Base-by-base conservation (phyloP, 108 stramenopile species). In the Cyclostephanos invisitatus region DNA sequence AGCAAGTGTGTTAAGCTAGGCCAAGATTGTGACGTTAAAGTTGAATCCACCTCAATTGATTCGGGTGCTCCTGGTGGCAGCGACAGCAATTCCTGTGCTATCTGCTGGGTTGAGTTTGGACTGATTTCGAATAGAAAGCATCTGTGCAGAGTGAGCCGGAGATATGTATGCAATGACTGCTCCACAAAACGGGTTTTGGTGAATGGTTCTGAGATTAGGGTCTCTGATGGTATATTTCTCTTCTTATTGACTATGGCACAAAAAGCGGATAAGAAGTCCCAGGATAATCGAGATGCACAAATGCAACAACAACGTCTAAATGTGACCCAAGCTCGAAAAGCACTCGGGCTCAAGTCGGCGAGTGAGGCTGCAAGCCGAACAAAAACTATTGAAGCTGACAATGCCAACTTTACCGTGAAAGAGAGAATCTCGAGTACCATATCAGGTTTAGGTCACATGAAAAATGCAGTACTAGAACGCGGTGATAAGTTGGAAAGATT, bases 41-140 rank as follows among this genome's bases (percentile, higher is more conserved):
- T 66, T 35, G 55, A 59, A 42, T 71, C 70, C 32, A 47, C 71
- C 18, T 48, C 84, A 48, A 50, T 73, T 29, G 85, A 94, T 47
- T 87, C 84, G 9, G 47, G 61, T 28, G 83, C 67, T 29, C 83
- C 89, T 18, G 92, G 92, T 60, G 92, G 92, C 11, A 88, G 81
- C 36, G 84, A 89, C 59, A 81, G 80, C 15, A 85, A 80, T 37
- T 84, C 84, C 29, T 94, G 93, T 63, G 88, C 93, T 10, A 85
- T 94, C 36, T 94, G 93, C 57, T 94, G 93, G 93, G 87, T 78
- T 40, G 74, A 67, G 18, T 94, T 94, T 68, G 93, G 93, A 37
- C 56, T 80, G 18, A 72, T 94, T 35, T 79, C 70, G 24, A 92
- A 92, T 63, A 86, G 91, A 21, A 88, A 89, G 32, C 91, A 94